These are phyloP conservation scores for Boletus sensibilis DNA, from an alignment of 768 basidiomycete species.

Conservation along the genomic window DNA sequence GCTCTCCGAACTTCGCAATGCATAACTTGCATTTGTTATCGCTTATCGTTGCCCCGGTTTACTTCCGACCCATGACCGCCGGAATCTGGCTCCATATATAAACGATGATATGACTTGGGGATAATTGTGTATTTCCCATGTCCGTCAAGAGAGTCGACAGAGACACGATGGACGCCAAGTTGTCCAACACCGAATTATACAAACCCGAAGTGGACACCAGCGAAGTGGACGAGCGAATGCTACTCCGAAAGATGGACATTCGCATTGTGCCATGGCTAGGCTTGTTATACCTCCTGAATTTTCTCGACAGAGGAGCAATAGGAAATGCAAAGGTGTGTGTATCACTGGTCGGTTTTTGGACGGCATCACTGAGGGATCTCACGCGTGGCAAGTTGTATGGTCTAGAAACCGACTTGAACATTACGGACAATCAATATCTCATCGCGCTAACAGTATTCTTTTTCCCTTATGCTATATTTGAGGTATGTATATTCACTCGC, in stretches of 20 bases:
- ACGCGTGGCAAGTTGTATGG: constrained; percentile 50
- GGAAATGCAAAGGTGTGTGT: constrained; percentile 67
- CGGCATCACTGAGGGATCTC: background rate
- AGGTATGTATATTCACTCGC: constrained; percentile 40
- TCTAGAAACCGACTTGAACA: constrained; percentile 54
- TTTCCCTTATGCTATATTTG: constrained; percentile 69
- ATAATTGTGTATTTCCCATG: background rate
- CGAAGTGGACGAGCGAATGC: constrained; percentile 50
- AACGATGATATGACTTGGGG: background rate
- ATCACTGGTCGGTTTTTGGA: background rate
- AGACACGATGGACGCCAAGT: background rate
- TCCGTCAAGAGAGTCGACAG: background rate
- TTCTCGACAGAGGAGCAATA: constrained; percentile 60
- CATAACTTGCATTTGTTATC: background rate
- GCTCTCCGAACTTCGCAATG: background rate
- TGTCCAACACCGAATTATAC: constrained; percentile 33
- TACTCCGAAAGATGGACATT: constrained; percentile 60
- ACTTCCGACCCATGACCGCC: background rate
- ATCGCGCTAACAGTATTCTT: constrained; percentile 74
- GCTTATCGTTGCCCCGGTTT: background rate
- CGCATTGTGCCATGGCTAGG: constrained; percentile 75
- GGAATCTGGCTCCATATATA: background rate
- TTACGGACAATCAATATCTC: constrained; percentile 64
- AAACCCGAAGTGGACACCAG: constrained; percentile 53
- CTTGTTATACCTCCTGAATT: constrained; percentile 72